phyloP scores from a whole-genome alignment of 2,329 filamentous ascomycete genomes.

The Tolypocladium pustulatum region DNA sequence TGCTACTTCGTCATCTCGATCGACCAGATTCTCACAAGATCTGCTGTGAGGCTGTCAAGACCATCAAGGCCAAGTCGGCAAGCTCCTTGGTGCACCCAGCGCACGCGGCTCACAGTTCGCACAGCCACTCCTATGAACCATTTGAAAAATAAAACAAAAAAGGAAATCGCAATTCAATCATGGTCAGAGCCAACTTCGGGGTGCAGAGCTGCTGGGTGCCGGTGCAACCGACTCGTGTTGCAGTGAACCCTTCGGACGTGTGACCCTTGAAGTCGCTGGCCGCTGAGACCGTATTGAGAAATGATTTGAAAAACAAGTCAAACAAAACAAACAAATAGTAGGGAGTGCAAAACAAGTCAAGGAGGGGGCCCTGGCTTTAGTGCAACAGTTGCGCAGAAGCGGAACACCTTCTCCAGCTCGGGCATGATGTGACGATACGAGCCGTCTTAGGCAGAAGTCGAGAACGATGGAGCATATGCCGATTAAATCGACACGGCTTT shows the following conservation, averaged over 20 bases:
- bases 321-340: background rate
- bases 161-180: background rate
- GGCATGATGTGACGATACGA: background rate
- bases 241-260: background rate
- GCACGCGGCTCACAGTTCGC: background rate
- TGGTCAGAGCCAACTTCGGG: too few species aligned
- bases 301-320: background rate
- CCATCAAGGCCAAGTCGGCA: background rate
- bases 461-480: background rate
- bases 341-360: background rate
- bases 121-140: background rate
- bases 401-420: background rate
- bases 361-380: background rate
- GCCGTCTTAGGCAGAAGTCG: background rate
- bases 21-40: constrained; percentile 1
- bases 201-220: background rate
- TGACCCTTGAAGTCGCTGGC: background rate
- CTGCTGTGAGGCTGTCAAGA: background rate
- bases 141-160: too few species aligned
- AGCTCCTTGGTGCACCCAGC: background rate
- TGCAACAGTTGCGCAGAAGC: background rate
- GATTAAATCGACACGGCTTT: background rate
- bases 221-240: background rate
- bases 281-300: background rate
- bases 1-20: background rate